Evolutionary conservation across 73 alveolate species (phyloP).

Genomic region (Symbiodinium natans): DNA sequence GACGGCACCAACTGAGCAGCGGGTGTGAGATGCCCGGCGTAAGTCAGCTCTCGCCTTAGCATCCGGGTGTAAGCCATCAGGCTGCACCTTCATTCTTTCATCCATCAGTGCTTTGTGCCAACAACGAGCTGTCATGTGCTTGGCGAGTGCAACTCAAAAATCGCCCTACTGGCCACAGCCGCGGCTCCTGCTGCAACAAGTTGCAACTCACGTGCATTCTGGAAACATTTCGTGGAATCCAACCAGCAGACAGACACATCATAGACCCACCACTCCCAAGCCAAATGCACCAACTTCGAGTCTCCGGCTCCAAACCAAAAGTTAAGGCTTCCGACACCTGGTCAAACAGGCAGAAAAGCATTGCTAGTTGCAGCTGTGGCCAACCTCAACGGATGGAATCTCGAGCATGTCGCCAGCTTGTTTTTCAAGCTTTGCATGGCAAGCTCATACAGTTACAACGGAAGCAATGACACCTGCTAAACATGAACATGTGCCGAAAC

Average conservation of each 20-base stretch:
- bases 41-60: constrained; percentile 63
- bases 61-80: neutral
- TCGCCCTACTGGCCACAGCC: neutral
- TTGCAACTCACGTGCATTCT: neutral
- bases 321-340: constrained; percentile 81
- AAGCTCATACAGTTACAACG: neutral
- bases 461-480: neutral
- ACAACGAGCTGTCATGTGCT: neutral
- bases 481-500: too few species aligned
- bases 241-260: too few species aligned
- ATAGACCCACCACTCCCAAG: too few species aligned
- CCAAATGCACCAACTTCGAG: neutral
- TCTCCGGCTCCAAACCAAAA: constrained; percentile 63
- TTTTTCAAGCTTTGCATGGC: neutral
- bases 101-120: too few species aligned
- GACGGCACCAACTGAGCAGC: constrained; percentile 74
- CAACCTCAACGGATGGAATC: neutral
- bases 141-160: neutral
- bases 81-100: neutral
- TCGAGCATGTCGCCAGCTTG: neutral
- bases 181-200: too few species aligned
- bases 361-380: too few species aligned
- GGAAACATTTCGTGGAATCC: neutral
- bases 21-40: constrained; percentile 84
- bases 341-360: neutral